Evolutionary conservation across 345 rosid genomes (phyloP).

Genomic region (Psidium guajava): DNA sequence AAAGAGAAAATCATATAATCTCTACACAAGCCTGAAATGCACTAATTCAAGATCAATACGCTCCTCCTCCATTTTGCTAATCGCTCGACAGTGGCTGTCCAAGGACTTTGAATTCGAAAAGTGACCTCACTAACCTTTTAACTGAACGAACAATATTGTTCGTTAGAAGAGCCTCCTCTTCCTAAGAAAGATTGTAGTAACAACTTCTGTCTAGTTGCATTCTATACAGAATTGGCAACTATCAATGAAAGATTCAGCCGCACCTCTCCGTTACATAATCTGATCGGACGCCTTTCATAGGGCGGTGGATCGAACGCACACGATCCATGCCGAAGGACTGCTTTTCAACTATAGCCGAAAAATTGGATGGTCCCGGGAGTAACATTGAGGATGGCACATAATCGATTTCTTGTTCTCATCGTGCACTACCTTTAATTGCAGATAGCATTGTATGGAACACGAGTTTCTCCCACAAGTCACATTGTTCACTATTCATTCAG

Average conservation of each 20-base stretch:
- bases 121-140: neutral
- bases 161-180: neutral
- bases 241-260: neutral
- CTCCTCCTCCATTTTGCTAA: no score
- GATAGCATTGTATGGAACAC: neutral
- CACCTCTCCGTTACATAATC: neutral
- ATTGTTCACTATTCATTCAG: neutral
- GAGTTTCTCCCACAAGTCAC: neutral
- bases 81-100: neutral
- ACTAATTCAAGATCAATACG: no score
- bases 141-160: neutral
- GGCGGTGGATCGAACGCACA: neutral
- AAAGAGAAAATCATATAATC: no score
- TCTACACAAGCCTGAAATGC: no score
- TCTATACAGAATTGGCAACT: no score
- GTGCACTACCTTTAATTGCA: neutral
- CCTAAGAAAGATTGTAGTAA: neutral
- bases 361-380: neutral
- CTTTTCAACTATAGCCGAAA: neutral
- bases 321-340: neutral
- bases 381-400: neutral
- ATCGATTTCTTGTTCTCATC: neutral
- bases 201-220: no score
- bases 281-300: neutral
- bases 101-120: neutral